Conservation (phyloP, 108 stramenopile species). For the Chaetoceros tenuissimus region DNA sequence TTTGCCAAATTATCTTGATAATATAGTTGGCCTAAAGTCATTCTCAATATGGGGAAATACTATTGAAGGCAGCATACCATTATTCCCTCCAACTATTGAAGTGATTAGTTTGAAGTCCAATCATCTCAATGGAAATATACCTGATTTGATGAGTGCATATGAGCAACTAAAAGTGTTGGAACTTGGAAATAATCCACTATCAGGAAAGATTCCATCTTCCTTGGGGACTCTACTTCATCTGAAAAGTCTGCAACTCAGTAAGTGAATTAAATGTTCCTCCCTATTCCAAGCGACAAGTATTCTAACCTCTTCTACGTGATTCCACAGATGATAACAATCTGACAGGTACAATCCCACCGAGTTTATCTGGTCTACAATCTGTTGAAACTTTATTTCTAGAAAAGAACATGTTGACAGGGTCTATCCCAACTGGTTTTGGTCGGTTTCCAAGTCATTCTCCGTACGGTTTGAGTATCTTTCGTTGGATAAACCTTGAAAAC, state of each 20-base stretch:
- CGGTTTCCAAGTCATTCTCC: background rate
- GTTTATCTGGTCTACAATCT: background rate
- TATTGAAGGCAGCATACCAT: background rate
- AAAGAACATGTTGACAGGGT: background rate
- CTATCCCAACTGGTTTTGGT: background rate
- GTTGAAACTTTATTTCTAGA: background rate
- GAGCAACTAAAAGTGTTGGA: constrained; percentile 14
- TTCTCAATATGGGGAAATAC: background rate
- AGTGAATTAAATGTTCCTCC: no score
- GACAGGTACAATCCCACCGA: background rate
- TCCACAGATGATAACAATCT: background rate
- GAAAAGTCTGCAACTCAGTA: background rate
- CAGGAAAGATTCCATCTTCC: constrained; percentile 10
- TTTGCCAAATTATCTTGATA: background rate
- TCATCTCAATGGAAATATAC: constrained; percentile 25
- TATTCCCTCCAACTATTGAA: background rate
- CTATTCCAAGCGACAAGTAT: no score
- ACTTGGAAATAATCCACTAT: constrained; percentile 15
- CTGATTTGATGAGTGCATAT: constrained; percentile 17
- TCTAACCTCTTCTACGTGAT: no score
- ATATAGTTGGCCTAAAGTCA: background rate
- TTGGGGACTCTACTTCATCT: background rate
- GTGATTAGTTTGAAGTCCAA: background rate
- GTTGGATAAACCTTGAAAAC: background rate
- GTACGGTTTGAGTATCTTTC: background rate